phyloP scores from a whole-genome alignment of 73 alveolate genomes.

The Paramecium primaurelia region DNA sequence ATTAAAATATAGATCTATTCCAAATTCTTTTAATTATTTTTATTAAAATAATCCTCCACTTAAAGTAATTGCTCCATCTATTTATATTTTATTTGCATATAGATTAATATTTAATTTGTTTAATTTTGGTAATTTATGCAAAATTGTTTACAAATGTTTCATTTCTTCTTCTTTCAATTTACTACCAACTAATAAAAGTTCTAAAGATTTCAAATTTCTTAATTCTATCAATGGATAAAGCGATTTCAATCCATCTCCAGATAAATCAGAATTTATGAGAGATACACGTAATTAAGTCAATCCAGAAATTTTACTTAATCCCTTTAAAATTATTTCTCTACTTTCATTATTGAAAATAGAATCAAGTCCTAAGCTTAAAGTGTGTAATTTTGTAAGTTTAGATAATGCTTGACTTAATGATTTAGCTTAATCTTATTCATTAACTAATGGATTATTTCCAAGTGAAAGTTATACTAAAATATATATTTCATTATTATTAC shows the following conservation, averaged over 20 bases:
- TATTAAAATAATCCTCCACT: conserved; percentile 50
- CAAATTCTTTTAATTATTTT: conserved; percentile 32
- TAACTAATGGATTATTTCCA: neutral
- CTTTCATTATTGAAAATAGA: neutral
- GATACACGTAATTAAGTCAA: neutral
- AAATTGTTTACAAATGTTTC: neutral
- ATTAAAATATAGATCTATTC: conserved; percentile 48
- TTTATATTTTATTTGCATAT: neutral
- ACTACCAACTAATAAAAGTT: neutral
- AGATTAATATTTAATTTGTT: neutral
- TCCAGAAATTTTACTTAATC: neutral
- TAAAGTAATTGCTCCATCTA: conserved; percentile 53
- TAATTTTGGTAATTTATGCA: neutral
- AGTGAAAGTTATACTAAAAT: neutral
- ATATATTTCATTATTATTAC: neutral
- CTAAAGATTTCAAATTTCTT: neutral
- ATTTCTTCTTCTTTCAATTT: neutral
- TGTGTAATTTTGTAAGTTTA: neutral
- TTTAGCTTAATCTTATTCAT: neutral
- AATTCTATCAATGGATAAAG: conserved; percentile 11
- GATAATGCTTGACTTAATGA: neutral
- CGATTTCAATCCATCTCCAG: conserved; percentile 26
- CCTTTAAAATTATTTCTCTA: neutral
- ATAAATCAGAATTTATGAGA: neutral
- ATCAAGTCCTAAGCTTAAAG: neutral